Evolutionary conservation across 1,139 yeast species (phyloP).

Genomic region (Taphrina sp.): DNA sequence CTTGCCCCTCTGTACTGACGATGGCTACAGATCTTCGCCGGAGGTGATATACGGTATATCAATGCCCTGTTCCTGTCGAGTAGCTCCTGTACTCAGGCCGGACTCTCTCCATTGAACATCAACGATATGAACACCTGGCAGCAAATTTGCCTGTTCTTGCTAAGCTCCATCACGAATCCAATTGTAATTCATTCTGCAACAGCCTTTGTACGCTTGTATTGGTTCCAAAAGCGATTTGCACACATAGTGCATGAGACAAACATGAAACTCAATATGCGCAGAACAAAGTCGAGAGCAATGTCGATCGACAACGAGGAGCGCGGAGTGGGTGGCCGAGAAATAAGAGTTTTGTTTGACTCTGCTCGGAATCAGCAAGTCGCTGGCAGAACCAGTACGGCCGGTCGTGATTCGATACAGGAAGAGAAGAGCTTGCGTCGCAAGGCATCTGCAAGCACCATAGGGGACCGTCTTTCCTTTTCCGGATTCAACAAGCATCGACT

Average conservation of each 20-base stretch:
- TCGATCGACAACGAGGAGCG: conserved; percentile 28
- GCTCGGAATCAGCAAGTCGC: conserved; percentile 11
- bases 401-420: background rate
- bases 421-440: background rate
- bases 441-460: background rate
- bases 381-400: background rate
- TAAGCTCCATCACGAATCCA: conserved; percentile 74
- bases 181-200: conserved; percentile 81
- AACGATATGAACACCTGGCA: conserved; percentile 67
- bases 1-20: background rate
- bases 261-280: conserved; percentile 71
- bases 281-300: conserved; percentile 52
- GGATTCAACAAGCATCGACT: conserved; percentile 4
- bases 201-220: conserved; percentile 75
- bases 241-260: conserved; percentile 63
- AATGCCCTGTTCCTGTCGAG: conserved; percentile 75
- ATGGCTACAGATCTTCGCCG: conserved; percentile 11
- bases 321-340: conserved; percentile 34
- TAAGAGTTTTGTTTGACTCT: conserved; percentile 32
- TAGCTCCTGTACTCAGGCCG: conserved; percentile 88
- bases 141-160: conserved; percentile 55
- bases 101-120: conserved; percentile 73
- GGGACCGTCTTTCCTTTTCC: conserved; percentile 1
- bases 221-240: conserved; percentile 87
- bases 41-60: conserved; percentile 58